Base-by-base conservation (phyloP, 768 basidiomycete genomes). In the Boletus tomentosulus region DNA sequence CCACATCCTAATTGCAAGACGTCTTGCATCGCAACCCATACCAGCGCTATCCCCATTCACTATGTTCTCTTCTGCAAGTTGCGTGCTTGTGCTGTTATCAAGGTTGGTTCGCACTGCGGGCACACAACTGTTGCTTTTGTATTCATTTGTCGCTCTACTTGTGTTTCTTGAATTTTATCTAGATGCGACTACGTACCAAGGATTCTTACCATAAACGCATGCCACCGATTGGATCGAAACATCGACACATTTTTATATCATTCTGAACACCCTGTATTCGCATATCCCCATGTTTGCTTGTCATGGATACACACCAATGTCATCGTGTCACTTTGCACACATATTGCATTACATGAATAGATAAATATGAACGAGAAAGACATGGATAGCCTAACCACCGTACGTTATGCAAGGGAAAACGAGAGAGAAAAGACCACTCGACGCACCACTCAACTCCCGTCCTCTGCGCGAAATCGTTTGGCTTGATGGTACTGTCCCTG, bases 381-480 rank as follows among this genome's bases (percentile, higher is more conserved):
- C n/a, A 39, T 39, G 15, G 12, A 24, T 19, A 37, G 35, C 16
- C n/a, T 6, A 22, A 41, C 39, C 39, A 24, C 27, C 5, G 27
- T 28, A 27, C 27, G 6, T 28, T 44, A 39, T 22, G 46, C 41
- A 42, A 39, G 5, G 31, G 31, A 34, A 48, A 60, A 3, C 24
- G 15, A 38, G 13, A 30, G 5, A 41, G 6, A 30, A 13, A 49
- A 28, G 30, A 27, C 27, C 25, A 24, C 7, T 24, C 22, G 9
- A 22, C 39, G 13, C 34, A 8, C 11, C 39, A 15, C 53, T 59
- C 51, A 77, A 45, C 71, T 72, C 59, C 74, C 76, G 43, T 82
- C 82, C 51, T 84, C 83, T 48, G 72, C 68, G 54, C 82, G 76
- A 66, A 76, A 82, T 31, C 83, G 71, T 60, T 84, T 84, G 58